Base-by-base conservation (phyloP, 345 rosid genomes). In the Eucalyptus pauciflora region DNA sequence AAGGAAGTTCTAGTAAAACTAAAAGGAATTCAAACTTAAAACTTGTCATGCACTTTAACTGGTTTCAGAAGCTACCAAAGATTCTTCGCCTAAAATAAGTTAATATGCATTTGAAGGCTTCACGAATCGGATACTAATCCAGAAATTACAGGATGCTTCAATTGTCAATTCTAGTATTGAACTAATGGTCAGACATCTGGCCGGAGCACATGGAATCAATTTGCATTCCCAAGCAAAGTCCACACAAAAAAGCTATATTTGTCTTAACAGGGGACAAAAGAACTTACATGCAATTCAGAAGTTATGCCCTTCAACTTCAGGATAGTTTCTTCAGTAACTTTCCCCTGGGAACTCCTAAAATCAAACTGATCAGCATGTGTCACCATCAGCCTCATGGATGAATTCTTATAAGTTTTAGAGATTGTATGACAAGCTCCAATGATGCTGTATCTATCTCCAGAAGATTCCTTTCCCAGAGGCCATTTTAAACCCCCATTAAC, bases 401-500 rank as follows among this genome's bases (percentile, higher is more conserved):
- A 86, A 89, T 89, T 93, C 69, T 87, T 87, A 91, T 94, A 95
- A 88, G 88, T 29, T 64, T 89, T 92, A 83, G 91, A 50, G 48
- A 41, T 67, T 10, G 93, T 92, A 89, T 95, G 96, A 92, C 94
- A 92, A 85, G 85, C 93, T 56, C 92, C 95, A 88, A 93, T 45
- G 10, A 94, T 91, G 51, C 46, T 85, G 88, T 88, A 96, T 90
- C 96, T 92, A 80, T 93, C 87, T 16, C 91, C 93, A 12, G 94
- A 92, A 56, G 91, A 88, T 87, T 88, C 31, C 92, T 91, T 93
- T 64, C 93, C 95, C 52, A 93, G 4, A 22, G 95, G 93, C 98
- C 97, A 96, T 88, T 95, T 93, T 89, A 95, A 88, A 51, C 98
- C 97, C 50, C 98, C 97, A 90, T 96, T 94, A 91, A 92, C 94